Evolutionary conservation across 495 filamentous ascomycete species (phyloP), one percentile per base, ranked within the genome.

Genomic region (Bacidia rubella): DNA sequence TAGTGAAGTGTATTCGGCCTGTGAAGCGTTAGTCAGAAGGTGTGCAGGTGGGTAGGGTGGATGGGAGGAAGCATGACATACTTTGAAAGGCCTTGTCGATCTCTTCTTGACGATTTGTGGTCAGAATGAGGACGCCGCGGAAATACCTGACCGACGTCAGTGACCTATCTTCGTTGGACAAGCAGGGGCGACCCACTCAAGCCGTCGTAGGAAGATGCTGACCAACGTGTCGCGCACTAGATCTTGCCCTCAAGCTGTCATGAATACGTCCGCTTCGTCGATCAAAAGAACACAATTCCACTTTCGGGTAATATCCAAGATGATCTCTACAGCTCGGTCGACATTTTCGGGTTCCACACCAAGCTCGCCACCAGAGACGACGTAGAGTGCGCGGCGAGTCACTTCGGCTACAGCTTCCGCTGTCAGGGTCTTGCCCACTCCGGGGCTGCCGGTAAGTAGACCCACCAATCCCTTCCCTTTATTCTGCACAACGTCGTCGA

Each of bases 201-300:
- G 62, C 54, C 70, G 72, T 22, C 75, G 66, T 43, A 79, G 60
- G 52, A 79, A 78, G 49, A 78, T 57, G 21, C 38, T 45, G 0
- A 57, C 57, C 21, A 64, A 38, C 3, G 17, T 49, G 39, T 62
- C 60, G 11, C 52, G 51, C 10, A 11, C 9, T 15, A 63, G 25
- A 27, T 59, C 40, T 58, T 69, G 62, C 48, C 66, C 70, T n/a
- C 64, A 44, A 60, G 69, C 62, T 79, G 74, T 15, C 25, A 83
- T 67, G 66, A 82, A 83, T 12, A 82, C 76, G 47, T 85, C 81
- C 39, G 75, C 77, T 62, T 86, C 80, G 49, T 85, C 82, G 1
- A 86, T 68, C 0, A 79, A 65, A 0, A 77, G 63, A 41, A 76
- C 66, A 10, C 69, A 67, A 40, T 54, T 44, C 62, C 60, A 64